Evolutionary conservation across 257 asterid genomes (phyloP).

Genomic region (Paraleonurus japonicus): DNA sequence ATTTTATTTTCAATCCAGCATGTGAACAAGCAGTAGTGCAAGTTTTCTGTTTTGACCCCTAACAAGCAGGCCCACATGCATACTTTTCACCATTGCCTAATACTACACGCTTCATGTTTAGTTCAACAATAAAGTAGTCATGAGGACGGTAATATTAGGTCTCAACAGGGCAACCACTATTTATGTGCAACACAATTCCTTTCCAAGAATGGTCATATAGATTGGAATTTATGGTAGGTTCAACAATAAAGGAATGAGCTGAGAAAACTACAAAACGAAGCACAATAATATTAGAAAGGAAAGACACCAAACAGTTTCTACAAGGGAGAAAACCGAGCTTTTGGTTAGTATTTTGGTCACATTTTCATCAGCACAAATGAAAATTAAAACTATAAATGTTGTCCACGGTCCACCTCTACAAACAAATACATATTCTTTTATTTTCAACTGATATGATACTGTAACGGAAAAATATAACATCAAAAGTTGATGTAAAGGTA

Average conservation of each 20-base stretch:
- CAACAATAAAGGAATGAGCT: background rate
- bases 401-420: background rate
- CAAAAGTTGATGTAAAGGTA: constrained; percentile 9
- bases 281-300: background rate
- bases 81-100: background rate
- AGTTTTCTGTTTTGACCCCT: background rate
- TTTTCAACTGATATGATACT: background rate
- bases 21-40: background rate
- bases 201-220: background rate
- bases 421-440: background rate
- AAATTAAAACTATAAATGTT: background rate
- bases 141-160: background rate
- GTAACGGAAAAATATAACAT: background rate
- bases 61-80: background rate
- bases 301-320: background rate
- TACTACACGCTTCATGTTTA: background rate
- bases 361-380: background rate
- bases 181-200: constrained; percentile 5
- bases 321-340: background rate
- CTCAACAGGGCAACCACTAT: background rate
- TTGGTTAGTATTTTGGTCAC: background rate
- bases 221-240: background rate
- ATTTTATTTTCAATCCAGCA: background rate
- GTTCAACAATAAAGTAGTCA: background rate
- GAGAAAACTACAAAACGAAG: background rate